phyloP scores from a whole-genome alignment of 192 early-diverging fungal species.

The Gryganskiella cystojenkinii region DNA sequence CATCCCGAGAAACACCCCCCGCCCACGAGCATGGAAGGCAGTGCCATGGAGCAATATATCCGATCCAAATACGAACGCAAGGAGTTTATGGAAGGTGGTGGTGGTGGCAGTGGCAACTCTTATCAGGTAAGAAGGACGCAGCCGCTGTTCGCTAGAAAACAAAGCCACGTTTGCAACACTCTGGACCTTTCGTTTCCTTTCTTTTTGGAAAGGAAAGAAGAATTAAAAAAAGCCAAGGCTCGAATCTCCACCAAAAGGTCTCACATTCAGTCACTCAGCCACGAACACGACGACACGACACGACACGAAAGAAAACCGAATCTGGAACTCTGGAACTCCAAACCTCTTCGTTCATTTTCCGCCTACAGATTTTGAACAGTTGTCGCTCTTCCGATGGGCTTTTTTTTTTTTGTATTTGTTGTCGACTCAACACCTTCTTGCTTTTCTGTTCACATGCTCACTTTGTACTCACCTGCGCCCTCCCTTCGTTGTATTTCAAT shows the following conservation, averaged over 20 bases:
- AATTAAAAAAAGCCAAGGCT: slow-evolving; percentile 4
- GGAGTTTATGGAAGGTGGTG: slow-evolving; percentile 65
- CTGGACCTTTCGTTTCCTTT: too few relatives aligned
- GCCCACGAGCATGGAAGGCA: slow-evolving; percentile 69
- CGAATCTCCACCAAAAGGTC: not conserved
- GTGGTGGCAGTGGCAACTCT: slow-evolving; percentile 39
- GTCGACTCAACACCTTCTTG: too few relatives aligned
- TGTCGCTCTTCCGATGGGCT: not conserved
- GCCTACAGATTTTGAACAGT: not conserved
- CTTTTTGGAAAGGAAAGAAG: not conserved
- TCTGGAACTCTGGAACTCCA: too few relatives aligned
- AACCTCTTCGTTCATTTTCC: too few relatives aligned
- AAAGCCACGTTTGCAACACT: too few relatives aligned
- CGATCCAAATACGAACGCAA: slow-evolving; percentile 92
- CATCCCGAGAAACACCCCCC: slow-evolving; percentile 72
- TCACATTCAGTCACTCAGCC: not conserved
- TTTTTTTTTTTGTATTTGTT: not conserved
- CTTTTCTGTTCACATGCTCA: too few relatives aligned
- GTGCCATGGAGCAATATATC: slow-evolving; percentile 89
- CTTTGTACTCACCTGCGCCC: not conserved
- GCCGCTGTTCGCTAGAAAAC: not conserved
- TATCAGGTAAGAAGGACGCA: slow-evolving; percentile 41
- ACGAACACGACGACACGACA: not conserved
- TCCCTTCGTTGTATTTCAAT: not conserved
- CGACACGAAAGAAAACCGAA: too few relatives aligned